phyloP scores from a whole-genome alignment of 345 rosid genomes.

The Populus pruinosa region DNA sequence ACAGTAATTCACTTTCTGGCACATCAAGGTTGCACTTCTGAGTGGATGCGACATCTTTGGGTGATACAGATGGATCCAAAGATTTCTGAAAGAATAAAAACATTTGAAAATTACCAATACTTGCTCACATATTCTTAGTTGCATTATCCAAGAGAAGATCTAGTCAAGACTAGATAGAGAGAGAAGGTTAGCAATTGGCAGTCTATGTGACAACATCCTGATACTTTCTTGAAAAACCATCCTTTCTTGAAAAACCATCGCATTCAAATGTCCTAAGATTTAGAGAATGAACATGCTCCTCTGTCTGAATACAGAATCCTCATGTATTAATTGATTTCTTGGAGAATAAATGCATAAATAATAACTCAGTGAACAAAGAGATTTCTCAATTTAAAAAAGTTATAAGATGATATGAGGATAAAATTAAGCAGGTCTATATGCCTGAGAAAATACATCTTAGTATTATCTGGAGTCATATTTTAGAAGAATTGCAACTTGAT shows the following conservation, averaged over 20 bases:
- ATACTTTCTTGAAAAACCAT: too few relatives aligned
- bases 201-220: too few relatives aligned
- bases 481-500: background rate
- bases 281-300: background rate
- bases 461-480: background rate
- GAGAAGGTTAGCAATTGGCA: background rate
- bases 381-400: background rate
- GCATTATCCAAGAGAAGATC: background rate
- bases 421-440: background rate
- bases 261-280: background rate
- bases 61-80: conserved; percentile 2
- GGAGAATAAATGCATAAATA: background rate
- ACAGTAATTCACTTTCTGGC: conserved; percentile 13
- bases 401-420: background rate
- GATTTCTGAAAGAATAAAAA: conserved; percentile 17
- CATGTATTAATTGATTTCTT: background rate
- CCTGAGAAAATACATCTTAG: conserved; percentile 17
- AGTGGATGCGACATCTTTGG: conserved; percentile 14
- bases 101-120: background rate
- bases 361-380: background rate
- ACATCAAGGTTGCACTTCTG: background rate
- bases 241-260: too few relatives aligned
- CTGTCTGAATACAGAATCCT: background rate
- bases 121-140: background rate
- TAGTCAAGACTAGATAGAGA: background rate